A percentile compares a stretch with the other conserved stretches of the same genome.
phyloP scores from a whole-genome alignment of 2,329 filamentous ascomycete species.

The Aspergillus caelatus region DNA sequence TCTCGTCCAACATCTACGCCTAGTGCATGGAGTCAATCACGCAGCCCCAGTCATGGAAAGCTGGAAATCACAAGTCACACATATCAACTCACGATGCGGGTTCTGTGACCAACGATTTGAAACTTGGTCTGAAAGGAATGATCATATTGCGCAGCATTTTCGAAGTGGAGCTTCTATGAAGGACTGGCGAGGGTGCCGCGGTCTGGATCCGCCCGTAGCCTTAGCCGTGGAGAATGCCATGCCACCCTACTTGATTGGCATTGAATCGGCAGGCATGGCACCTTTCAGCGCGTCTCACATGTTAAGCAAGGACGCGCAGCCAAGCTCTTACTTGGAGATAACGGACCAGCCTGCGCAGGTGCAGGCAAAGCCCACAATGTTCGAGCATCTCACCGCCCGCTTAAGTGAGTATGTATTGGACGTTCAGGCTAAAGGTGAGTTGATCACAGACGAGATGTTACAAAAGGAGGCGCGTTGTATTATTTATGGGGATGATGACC shows the following conservation, averaged over 20 bases:
- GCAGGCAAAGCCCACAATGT: slow-evolving; percentile 28
- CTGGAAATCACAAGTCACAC: slow-evolving; percentile 50
- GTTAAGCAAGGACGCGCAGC: background rate
- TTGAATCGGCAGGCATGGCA: slow-evolving; percentile 24
- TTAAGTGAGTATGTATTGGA: slow-evolving; percentile 22
- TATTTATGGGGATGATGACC: slow-evolving; percentile 35
- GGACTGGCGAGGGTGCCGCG: slow-evolving; percentile 39
- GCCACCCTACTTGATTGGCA: slow-evolving; percentile 39
- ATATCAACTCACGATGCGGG: slow-evolving; percentile 48
- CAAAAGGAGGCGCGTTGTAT: slow-evolving; percentile 35
- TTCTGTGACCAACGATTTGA: slow-evolving; percentile 37
- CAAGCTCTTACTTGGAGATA: background rate
- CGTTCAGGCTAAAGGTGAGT: slow-evolving; percentile 25
- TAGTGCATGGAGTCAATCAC: slow-evolving; percentile 57
- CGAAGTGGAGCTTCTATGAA: slow-evolving; percentile 36
- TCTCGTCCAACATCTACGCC: slow-evolving; percentile 58
- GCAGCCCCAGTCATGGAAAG: slow-evolving; percentile 50
- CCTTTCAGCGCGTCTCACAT: slow-evolving; percentile 19
- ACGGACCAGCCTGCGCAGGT: slow-evolving; percentile 8
- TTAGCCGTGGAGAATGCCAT: slow-evolving; percentile 41
- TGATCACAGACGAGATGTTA: slow-evolving; percentile 34
- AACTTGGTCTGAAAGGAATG: slow-evolving; percentile 37
- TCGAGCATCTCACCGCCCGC: slow-evolving; percentile 22
- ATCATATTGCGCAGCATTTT: slow-evolving; percentile 43
- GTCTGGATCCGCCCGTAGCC: slow-evolving; percentile 32